phyloP scores from a whole-genome alignment of 2,329 filamentous ascomycete genomes.

The Fusarium palustre region DNA sequence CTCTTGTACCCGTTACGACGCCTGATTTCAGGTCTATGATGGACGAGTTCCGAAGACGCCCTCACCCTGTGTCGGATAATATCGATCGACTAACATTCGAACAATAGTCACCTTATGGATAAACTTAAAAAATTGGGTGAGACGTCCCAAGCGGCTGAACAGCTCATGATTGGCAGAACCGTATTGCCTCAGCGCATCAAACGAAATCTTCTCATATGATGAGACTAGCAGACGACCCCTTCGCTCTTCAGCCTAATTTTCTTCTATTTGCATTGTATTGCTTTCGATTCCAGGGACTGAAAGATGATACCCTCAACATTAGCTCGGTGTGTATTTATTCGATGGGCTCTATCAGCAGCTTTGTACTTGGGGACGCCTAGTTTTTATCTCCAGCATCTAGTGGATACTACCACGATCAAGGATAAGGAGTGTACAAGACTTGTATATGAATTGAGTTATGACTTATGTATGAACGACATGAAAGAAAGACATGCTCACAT shows the following conservation, averaged over 20 bases:
- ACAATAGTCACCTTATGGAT: slow-evolving; percentile 64
- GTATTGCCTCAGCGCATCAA: slow-evolving; percentile 60
- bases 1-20: slow-evolving; percentile 32
- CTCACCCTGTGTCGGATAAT: slow-evolving; percentile 46
- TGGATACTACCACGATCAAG: neutral
- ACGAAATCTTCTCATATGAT: slow-evolving; percentile 49
- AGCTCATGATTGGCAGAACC: slow-evolving; percentile 50
- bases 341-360: neutral
- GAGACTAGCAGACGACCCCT: neutral
- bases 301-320: slow-evolving; percentile 39
- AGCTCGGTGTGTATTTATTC: slow-evolving; percentile 23
- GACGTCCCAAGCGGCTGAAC: slow-evolving; percentile 50
- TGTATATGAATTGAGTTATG: slow-evolving; percentile 1
- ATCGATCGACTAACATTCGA: slow-evolving; percentile 49
- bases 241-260: neutral
- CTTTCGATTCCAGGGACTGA: slow-evolving; percentile 3
- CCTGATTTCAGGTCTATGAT: slow-evolving; percentile 43
- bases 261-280: slow-evolving; percentile 11
- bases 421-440: neutral
- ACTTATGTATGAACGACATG: slow-evolving; percentile 17
- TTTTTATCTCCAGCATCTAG: neutral
- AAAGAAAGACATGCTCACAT: neutral
- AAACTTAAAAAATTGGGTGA: slow-evolving; percentile 63
- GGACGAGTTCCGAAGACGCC: slow-evolving; percentile 45
- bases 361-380: neutral